These are phyloP conservation scores for Asterochloris erici DNA, from an alignment of 139 green algal species.

Conservation along the genomic window DNA sequence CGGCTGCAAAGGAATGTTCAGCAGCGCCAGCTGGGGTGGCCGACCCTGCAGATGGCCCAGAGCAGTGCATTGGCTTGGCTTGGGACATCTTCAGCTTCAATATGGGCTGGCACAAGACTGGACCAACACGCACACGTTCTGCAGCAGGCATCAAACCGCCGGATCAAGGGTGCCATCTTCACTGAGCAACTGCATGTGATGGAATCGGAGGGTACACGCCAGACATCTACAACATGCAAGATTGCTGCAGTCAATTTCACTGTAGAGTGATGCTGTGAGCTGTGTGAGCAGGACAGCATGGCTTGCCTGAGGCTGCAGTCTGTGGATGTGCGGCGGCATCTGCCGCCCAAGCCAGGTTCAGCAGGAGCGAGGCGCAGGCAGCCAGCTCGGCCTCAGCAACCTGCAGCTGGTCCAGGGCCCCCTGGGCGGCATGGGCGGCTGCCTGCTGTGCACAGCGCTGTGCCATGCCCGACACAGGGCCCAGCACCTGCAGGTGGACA, in stretches of 20 bases:
- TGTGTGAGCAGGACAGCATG: background rate
- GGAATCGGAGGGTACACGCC: background rate
- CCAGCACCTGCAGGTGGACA: too few relatives aligned
- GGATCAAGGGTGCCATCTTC: background rate
- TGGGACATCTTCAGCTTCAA: too few relatives aligned
- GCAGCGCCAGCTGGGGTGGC: too few relatives aligned
- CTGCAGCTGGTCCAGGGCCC: too few relatives aligned
- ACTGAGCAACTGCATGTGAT: background rate
- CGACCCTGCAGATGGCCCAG: too few relatives aligned
- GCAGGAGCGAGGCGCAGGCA: background rate
- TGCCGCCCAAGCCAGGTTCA: background rate
- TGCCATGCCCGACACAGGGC: too few relatives aligned
- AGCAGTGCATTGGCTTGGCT: too few relatives aligned
- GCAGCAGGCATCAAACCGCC: background rate
- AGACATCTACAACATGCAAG: background rate
- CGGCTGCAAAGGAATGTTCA: too few relatives aligned
- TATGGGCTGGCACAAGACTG: background rate
- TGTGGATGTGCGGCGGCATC: background rate
- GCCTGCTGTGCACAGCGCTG: too few relatives aligned
- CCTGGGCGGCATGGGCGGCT: too few relatives aligned
- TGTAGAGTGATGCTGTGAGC: background rate
- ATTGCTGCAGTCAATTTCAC: background rate
- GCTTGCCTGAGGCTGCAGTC: slow-evolving; percentile 10
- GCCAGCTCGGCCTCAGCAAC: background rate
- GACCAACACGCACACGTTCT: background rate